Evolutionary conservation across 2,329 filamentous ascomycete species (phyloP), one percentile per base, ranked within the genome.

Genomic region (Fusarium palustre): DNA sequence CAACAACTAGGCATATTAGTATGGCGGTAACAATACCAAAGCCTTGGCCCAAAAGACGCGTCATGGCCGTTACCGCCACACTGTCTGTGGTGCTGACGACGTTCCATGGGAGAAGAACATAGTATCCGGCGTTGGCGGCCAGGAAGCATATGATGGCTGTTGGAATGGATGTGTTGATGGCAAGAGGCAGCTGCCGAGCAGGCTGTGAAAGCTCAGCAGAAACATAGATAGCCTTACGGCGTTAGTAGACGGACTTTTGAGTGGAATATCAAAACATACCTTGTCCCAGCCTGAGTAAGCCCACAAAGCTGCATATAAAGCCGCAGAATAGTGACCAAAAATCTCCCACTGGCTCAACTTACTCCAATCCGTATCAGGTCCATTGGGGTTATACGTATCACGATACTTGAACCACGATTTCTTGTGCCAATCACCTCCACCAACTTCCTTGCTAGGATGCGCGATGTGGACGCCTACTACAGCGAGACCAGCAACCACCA

Each of bases 221-320:
- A 47, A 88, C 80, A 68, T 88, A 88, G 52, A 87, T 83, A 5
- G 85, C 86, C 84, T 85, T 7, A 1, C 4, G 2, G 7, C 0
- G 9, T 65, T 7, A 65, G 36, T 10, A 5, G 0, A 13, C 8
- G 18, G 3, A 3, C 5, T 6, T 6, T 18, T 4, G 6, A n/a
- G 2, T 1, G 3, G 5, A 3, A 0, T 2, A 22, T 7, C 7
- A n/a, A 11, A 20, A 52, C 81, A 78, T 39, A 86, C 87, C 79
- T 90, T 90, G 57, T 90, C 88, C 88, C 88, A 91, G 0, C 88
- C 88, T 1, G 86, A 88, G 62, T 90, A 91, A 0, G 86, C 88
- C 88, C 88, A 91, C 0, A 90, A 74, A 0, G 86, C 87, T 0
- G 85, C 88, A 68, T 90, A 90, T 1, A 90, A 79, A 0, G 88